These are phyloP conservation scores for Aleurites moluccanus DNA, from an alignment of 441 rosid genomes.

Conservation along the genomic window DNA sequence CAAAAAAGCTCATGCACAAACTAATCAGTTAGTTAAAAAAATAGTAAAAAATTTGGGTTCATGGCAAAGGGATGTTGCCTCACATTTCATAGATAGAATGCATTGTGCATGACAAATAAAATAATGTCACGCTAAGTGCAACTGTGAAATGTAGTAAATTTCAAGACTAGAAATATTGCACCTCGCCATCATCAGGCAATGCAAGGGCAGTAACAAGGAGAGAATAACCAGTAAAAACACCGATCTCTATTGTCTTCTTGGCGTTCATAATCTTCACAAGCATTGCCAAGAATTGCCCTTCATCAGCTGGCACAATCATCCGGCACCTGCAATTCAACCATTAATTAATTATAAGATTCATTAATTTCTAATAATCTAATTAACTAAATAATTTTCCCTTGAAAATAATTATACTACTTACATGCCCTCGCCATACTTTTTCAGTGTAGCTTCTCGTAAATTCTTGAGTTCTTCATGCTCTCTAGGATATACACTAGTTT, in stretches of 20 bases:
- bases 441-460: constrained; percentile 41
- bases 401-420: background rate
- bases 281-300: constrained; percentile 49
- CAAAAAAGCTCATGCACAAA: background rate
- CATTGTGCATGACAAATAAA: no score
- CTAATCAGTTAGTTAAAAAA: no score
- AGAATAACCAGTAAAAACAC: constrained; percentile 72
- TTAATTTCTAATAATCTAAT: no score
- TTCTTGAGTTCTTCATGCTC: constrained; percentile 49
- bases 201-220: constrained; percentile 54
- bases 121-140: no score
- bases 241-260: constrained; percentile 58
- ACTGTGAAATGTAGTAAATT: no score
- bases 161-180: constrained; percentile 4
- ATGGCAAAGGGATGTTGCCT: no score
- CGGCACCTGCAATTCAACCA: constrained; percentile 30
- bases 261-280: constrained; percentile 46
- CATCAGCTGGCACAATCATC: constrained; percentile 42
- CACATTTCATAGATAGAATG: no score
- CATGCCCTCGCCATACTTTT: constrained; percentile 30
- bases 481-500: constrained; percentile 53
- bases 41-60: no score
- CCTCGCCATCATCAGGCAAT: constrained; percentile 51
- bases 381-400: no score
- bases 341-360: background rate